Evolutionary conservation across 1,139 yeast species (phyloP), one percentile per base, ranked within the genome.

Genomic region (Zygosaccharomyces sapae): DNA sequence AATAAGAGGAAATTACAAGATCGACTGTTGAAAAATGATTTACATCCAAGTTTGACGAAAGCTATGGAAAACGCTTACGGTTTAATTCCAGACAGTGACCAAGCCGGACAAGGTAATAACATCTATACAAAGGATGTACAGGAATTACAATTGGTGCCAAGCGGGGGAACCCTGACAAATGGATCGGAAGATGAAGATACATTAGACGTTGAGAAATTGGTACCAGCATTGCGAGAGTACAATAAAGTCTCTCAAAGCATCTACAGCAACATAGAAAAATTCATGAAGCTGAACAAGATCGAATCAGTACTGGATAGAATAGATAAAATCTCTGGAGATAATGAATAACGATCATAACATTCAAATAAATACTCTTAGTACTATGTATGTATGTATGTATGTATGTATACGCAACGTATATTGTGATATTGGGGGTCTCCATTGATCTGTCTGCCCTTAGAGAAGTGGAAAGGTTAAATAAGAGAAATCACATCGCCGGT

Each of bases 61-160:
- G 61, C 65, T 2, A 50, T 63, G 20, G 55, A 60, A 33, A 58
- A 60, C 29, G 55, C 61, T 6, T 59, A 56, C 44, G 64, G 65
- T 3, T 40, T 55, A 24, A 50, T 55, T 7, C 46, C 48, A 19
- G 57, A 52, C 29, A n/a, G 38, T 7, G 43, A 48, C 29, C 44
- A 40, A 12, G 40, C 51, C 18, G 42, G 38, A 4, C 43, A 33
- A 31, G 47, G 44, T 22, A 25, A 16, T 27, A 22, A 24, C 12
- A 38, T 44, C 12, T 56, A 47, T 37, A 40, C 43, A 27, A 47
- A 47, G 24, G 62, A 58, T 29, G 36, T 38, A 8, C 44, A 45
- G 8, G 56, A 55, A 9, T 43, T 56, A 8, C 55, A 55, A 33
- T 41, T 58, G 25, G 35, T 46, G 12, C 38, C 47, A 6, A 30